Evolutionary conservation across 257 asterid genomes (phyloP).

Genomic region (Mentha longifolia): DNA sequence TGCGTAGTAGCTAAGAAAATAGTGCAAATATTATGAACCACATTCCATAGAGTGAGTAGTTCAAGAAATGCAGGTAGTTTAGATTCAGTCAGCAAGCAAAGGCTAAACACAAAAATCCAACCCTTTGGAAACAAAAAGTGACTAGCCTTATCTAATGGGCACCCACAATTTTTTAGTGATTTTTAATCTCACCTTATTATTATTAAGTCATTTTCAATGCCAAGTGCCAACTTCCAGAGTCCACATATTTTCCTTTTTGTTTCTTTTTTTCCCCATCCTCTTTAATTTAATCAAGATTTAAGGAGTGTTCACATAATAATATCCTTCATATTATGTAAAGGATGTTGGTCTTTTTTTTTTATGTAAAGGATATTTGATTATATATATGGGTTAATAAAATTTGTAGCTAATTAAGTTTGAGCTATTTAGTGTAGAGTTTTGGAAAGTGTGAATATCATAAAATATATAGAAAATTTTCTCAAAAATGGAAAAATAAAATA

Average conservation of each 20-base stretch:
- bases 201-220: conserved; percentile 40
- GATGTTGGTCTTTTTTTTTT: neutral
- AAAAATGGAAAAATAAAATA: neutral
- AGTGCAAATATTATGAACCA: conserved; percentile 25
- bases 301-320: no score
- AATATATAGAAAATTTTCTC: neutral
- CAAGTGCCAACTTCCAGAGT: conserved; percentile 37
- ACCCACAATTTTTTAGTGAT: conserved; percentile 27
- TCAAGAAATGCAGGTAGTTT: conserved; percentile 18
- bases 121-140: conserved; percentile 24
- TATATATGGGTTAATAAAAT: no score
- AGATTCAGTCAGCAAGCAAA: conserved; percentile 38
- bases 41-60: neutral
- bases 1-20: conserved; percentile 44
- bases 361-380: no score
- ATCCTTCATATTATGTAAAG: neutral
- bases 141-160: conserved; percentile 25
- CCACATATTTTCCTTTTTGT: neutral
- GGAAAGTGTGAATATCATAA: neutral
- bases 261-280: neutral
- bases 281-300: neutral
- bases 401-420: neutral
- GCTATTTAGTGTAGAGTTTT: neutral
- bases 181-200: conserved; percentile 14
- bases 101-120: conserved; percentile 49